Base-by-base conservation (phyloP, 78 protist species). In the Dictyostelium intermedium region DNA sequence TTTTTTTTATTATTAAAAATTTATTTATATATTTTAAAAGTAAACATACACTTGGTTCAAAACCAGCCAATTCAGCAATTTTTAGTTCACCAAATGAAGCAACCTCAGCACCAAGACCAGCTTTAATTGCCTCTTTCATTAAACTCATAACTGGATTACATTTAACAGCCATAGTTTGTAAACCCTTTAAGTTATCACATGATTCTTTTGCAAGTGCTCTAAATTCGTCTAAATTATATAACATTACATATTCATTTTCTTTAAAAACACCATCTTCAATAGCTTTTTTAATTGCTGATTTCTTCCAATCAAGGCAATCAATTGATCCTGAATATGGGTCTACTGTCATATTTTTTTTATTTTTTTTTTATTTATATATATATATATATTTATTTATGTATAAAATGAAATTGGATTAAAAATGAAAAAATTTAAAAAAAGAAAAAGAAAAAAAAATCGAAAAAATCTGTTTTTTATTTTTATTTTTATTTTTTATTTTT, bases 131-230 rank as follows among this genome's bases (percentile, higher is more conserved):
- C 34, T 89, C 93, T 41, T 89, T 89, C 43, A 89, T n/a, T 47
- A 89, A 80, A 32, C 73, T 85, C 91, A 61, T 35, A 10, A 70
- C 93, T 60, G 93, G 93, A 32, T 89, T 89, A 25, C 85, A 80
- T 39, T 89, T 89, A n/a, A 89, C 39, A 8, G 93, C 93, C 93
- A 89, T 89, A 35, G 93, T 78, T 89, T 89, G 93, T 43, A 89
- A 27, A 6, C 93, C 93, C 8, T 66, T 41, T 11, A 89, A 69
- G 2, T 43, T 37, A 2, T 80, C 78, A 69, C 82, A 79, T 14
- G 93, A 25, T 89, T 89, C 93, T 27, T 63, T 34, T 5, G 93
- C 93, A 2, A 69, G n/a, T 5, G 61, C 13, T 69, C 86, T 78
- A 27, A 89, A 89, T 43, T 89, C 85, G 16, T 89, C 86, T 13